These are phyloP conservation scores for Vaccinium macrocarpon DNA, from an alignment of 148 eudicot genomes.

Conservation along the genomic window DNA sequence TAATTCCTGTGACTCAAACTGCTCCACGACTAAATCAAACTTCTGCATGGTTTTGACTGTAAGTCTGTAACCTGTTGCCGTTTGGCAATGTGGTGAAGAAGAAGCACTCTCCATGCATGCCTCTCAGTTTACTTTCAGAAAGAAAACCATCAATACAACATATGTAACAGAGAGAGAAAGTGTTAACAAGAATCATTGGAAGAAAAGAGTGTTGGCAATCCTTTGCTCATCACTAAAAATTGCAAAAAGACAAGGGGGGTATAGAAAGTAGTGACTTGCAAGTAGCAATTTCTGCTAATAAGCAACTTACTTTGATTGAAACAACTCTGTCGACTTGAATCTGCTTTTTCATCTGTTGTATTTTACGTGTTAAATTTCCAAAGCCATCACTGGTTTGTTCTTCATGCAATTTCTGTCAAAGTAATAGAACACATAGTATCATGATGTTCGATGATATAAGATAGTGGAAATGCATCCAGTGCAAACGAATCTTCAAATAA, in stretches of 20 bases:
- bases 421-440: slow-evolving; percentile 4
- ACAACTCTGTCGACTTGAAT: slow-evolving; percentile 59
- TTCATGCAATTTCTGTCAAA: slow-evolving; percentile 21
- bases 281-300: background rate
- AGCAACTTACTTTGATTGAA: slow-evolving; percentile 50
- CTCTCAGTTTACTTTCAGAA: background rate
- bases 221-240: background rate
- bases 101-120: background rate
- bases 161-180: background rate
- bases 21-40: background rate
- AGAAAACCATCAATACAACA: background rate
- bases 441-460: background rate
- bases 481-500: background rate
- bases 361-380: slow-evolving; percentile 39
- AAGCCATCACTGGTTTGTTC: slow-evolving; percentile 39
- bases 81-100: background rate
- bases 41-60: background rate
- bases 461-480: background rate
- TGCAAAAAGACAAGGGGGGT: background rate
- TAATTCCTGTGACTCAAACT: background rate
- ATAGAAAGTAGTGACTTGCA: background rate
- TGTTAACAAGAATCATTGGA: background rate
- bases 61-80: background rate
- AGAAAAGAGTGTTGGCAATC: background rate
- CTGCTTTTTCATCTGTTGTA: slow-evolving; percentile 54